Conservation (phyloP, 2,329 filamentous ascomycete genomes). For the Phaeophleospora eucalypticola region DNA sequence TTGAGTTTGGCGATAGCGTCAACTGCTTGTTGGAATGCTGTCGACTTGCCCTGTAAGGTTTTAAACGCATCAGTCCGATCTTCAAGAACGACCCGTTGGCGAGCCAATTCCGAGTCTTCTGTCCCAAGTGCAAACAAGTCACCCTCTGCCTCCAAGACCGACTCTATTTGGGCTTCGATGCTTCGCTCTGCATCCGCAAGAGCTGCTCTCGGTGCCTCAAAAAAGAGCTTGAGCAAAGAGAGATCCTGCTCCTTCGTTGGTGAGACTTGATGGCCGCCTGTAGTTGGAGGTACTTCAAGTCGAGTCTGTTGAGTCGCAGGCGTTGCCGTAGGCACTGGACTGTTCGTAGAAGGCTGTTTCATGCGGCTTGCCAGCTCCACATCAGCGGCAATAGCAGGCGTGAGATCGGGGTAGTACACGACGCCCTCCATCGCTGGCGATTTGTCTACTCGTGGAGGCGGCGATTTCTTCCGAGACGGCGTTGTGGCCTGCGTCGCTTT, state of each 20-base stretch:
- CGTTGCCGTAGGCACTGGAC: background rate
- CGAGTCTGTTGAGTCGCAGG: background rate
- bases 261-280: constrained; percentile 4
- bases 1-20: constrained; percentile 22
- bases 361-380: background rate
- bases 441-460: background rate
- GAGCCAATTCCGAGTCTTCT: constrained; percentile 14
- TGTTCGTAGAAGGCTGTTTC: background rate
- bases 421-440: background rate
- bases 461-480: background rate
- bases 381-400: background rate
- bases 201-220: constrained; percentile 17
- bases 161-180: constrained; percentile 18
- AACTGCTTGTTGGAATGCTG: constrained; percentile 17
- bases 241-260: constrained; percentile 11
- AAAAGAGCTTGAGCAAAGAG: constrained; percentile 21
- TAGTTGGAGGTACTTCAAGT: background rate
- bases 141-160: constrained; percentile 20
- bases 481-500: background rate
- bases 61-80: constrained; percentile 15
- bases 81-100: constrained; percentile 20
- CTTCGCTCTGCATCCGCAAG: constrained; percentile 12
- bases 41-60: constrained; percentile 16
- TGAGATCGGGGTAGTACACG: constrained; percentile 7
- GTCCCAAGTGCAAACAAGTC: constrained; percentile 9